Percentiles rank a stretch among this genome's conserved stretches.
Conservation (phyloP, 2,329 filamentous ascomycete genomes). For the Talaromyces sp. region DNA sequence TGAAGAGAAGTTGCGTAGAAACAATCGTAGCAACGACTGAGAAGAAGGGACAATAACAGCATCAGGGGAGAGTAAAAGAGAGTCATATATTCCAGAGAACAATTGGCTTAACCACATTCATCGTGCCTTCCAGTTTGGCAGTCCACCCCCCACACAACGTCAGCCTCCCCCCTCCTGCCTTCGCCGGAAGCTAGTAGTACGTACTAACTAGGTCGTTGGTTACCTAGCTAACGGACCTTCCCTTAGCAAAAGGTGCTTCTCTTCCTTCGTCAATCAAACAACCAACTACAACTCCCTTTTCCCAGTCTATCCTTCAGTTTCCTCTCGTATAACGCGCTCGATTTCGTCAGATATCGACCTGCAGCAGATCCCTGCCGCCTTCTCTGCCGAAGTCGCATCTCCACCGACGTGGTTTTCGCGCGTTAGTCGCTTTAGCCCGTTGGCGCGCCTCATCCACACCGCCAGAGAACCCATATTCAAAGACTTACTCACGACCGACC, state of each 20-base stretch:
- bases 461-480: constrained; percentile 22
- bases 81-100: background rate
- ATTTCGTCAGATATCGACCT: constrained; percentile 4
- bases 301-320: background rate
- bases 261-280: background rate
- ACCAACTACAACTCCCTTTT: background rate
- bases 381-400: constrained; percentile 2
- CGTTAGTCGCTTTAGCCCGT: constrained; percentile 21
- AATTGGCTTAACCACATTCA: background rate
- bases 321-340: constrained; percentile 4
- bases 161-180: background rate
- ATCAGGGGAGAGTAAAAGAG: background rate
- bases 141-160: background rate
- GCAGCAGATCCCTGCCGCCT: constrained; percentile 10
- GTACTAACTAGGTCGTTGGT: background rate
- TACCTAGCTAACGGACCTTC: background rate
- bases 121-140: background rate
- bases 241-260: background rate
- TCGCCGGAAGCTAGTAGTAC: constrained; percentile 1
- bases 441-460: constrained; percentile 22
- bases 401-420: constrained; percentile 13
- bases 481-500: constrained; percentile 15
- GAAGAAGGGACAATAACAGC: background rate
- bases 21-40: background rate
- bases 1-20: background rate